phyloP scores from a whole-genome alignment of 1,139 yeast species.

The Eremothecium cymbalariae region DNA sequence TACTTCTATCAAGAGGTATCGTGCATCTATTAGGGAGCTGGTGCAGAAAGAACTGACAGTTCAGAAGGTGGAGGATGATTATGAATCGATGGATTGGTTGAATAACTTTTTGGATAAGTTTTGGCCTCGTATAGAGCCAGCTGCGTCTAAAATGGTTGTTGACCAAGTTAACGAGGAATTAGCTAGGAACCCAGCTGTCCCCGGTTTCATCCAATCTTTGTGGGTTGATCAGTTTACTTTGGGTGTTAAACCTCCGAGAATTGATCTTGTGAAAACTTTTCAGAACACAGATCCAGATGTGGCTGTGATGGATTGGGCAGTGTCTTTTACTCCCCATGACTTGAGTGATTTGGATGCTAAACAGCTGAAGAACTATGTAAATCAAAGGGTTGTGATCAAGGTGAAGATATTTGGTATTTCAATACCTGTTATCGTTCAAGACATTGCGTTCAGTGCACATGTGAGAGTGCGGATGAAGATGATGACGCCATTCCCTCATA shows the following conservation, averaged over 20 bases:
- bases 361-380: constrained; percentile 74
- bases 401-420: constrained; percentile 60
- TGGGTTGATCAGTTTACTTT: constrained; percentile 85
- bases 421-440: constrained; percentile 54
- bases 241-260: constrained; percentile 92
- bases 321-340: constrained; percentile 87
- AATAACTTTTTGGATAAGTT: constrained; percentile 80
- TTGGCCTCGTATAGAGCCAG: constrained; percentile 87
- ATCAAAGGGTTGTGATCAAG: constrained; percentile 68
- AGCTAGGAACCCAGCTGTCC: constrained; percentile 63
- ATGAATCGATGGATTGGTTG: constrained; percentile 92
- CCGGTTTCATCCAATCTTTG: constrained; percentile 70
- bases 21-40: constrained; percentile 63
- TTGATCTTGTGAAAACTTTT: constrained; percentile 81
- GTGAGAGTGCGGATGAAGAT: constrained; percentile 78
- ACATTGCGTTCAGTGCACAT: constrained; percentile 55
- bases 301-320: constrained; percentile 94
- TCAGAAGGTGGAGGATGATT: constrained; percentile 72
- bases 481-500: constrained; percentile 86
- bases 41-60: constrained; percentile 82
- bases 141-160: constrained; percentile 76
- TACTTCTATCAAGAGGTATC: constrained; percentile 71
- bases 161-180: constrained; percentile 77
- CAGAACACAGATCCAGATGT: constrained; percentile 83
- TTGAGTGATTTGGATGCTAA: constrained; percentile 72